Evolutionary conservation across 805 yeast genomes (phyloP), one percentile per base, ranked within the genome.

Genomic region (Candida easanensis): DNA sequence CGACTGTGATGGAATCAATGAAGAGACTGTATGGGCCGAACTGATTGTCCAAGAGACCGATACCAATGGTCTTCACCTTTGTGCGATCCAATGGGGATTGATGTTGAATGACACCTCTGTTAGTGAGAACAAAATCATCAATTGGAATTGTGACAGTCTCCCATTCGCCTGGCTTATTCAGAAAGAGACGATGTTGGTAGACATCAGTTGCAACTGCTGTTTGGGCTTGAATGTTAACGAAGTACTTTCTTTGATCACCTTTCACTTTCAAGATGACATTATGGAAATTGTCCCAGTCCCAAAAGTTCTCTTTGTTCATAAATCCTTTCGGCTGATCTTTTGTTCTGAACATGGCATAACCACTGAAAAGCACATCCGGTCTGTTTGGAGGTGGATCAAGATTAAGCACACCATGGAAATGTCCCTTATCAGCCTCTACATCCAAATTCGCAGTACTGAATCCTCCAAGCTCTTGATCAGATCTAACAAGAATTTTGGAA

Each of bases 291-390:
- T 80, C 73, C 81, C 88, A 82, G 60, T 87, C 88, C 88, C 88
- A 82, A 66, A 78, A 70, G 60, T 67, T 64, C 26, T 68, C 64
- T 6, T 66, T 62, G 14, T 67, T 68, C 45, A 74, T 64, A 47
- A 71, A 23, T 6, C 45, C 62, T 7, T 64, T 67, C 44, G 66
- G 68, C 44, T 70, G 73, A 56, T 85, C 87, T 51, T 69, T 74
- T 0, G 95, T 87, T 49, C 95, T 74, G 64, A 84, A 86, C 95
- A 88, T 86, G 28, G 95, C 87, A 68, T 80, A 80, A 1, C 87
- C 87, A 16, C 83, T 75, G 47, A 80, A 69, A 15, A 76, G 71
- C 18, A 85, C 76, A 39, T 80, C 81, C 1, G 88, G 86, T 38
- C 79, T 70, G 48, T 76, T 75, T 41, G 74, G 71, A 13, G 87